Base-by-base conservation (phyloP, 2,329 filamentous ascomycete genomes). In the Colletotrichum theobromicola region DNA sequence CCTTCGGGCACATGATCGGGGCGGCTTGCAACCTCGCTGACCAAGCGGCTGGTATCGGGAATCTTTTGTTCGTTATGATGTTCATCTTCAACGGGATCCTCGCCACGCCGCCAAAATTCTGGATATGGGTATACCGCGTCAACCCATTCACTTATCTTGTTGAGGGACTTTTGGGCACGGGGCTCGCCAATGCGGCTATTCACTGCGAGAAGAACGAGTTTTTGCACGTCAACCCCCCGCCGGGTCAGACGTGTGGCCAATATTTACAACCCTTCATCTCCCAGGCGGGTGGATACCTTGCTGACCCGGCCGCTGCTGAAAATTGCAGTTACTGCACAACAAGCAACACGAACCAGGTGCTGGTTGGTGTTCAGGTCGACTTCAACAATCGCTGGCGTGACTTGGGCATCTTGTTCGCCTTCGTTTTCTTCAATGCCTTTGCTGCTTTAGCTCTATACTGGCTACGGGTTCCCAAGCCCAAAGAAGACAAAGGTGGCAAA, bases 131-230 rank as follows among this genome's bases (percentile, higher is more conserved):
- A 90, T 94, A 95, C 81, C 89, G 93, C 46, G 84, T 94, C 65
- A 94, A 91, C 1, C 94, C 94, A 0, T 92, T 96, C 80, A 94
- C 93, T 0, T 96, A 96, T 80, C 85, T 95, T 3, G 89, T 95
- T 37, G 88, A 89, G 55, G 92, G 91, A 1, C 88, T 96, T 80
- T 82, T 95, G 7, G 88, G 90, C 0, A 89, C 90, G 3, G 91
- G 89, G 1, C 84, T 96, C 30, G 92, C 92, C 12, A 90, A 92
- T 77, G 89, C 89, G 0, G 55, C 79, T 0, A 90, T 94, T 26
- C 78, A 80, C 2, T 96, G 94, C 81, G 89, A 92, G 2, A 46
- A 80, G 2, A 93, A 92, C 78, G 94, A 97, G 81, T 85, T 90
- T 70, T 85, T 94, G 26, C 82, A 83, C 8, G 92, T 97, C 79